These are phyloP conservation scores for Hansenula sp. DNA, from an alignment of 1,139 yeast genomes.

Conservation along the genomic window DNA sequence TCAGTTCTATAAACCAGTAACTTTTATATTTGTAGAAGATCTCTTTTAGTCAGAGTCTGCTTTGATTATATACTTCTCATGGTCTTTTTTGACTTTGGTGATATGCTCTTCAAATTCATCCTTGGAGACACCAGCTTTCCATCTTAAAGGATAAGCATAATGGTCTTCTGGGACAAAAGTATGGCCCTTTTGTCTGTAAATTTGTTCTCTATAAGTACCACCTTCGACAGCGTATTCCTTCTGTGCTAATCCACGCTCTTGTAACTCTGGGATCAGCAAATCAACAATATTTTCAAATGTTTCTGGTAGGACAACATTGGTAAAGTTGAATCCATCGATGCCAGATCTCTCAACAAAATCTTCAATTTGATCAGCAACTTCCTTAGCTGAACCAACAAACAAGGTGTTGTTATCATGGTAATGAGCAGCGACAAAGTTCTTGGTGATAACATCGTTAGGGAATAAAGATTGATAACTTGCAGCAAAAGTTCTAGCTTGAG, in stretches of 20 bases:
- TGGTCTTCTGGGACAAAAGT: slow-evolving; percentile 31
- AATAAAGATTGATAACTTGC: background rate
- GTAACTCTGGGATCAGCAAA: slow-evolving; percentile 29
- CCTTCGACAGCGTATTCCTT: slow-evolving; percentile 26
- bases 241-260: slow-evolving; percentile 27
- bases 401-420: slow-evolving; percentile 18
- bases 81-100: background rate
- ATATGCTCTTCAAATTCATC: slow-evolving; percentile 30
- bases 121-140: slow-evolving; percentile 33
- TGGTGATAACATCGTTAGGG: slow-evolving; percentile 1
- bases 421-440: background rate
- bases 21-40: slow-evolving; percentile 18
- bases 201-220: slow-evolving; percentile 18
- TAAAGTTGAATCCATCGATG: slow-evolving; percentile 32
- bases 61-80: slow-evolving; percentile 4
- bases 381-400: slow-evolving; percentile 7
- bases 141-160: slow-evolving; percentile 36
- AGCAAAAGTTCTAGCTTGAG: background rate
- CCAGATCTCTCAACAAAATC: slow-evolving; percentile 29
- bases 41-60: slow-evolving; percentile 25
- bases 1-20: too few relatives aligned
- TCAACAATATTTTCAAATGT: slow-evolving; percentile 31
- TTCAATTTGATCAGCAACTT: slow-evolving; percentile 21
- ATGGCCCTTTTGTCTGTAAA: slow-evolving; percentile 14
- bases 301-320: slow-evolving; percentile 28